A percentile compares a stretch with the other conserved stretches of the same genome.
Evolutionary conservation across 2,329 filamentous ascomycete species (phyloP).

Genomic region (Alternaria triticimaculans): DNA sequence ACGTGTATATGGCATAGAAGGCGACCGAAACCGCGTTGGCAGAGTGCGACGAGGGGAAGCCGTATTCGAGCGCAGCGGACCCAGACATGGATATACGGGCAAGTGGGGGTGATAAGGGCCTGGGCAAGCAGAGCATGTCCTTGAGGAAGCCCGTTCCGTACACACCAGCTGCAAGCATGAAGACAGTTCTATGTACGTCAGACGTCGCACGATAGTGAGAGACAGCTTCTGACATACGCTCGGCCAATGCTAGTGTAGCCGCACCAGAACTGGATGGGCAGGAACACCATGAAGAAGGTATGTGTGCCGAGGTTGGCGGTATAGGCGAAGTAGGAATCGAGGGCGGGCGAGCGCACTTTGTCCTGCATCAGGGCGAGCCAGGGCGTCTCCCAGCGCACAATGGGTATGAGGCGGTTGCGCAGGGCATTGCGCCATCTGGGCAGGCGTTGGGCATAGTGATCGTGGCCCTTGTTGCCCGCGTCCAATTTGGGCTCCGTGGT

Average conservation of each 20-base stretch:
- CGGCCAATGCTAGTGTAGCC: slow-evolving; percentile 84
- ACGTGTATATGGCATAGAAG: slow-evolving; percentile 76
- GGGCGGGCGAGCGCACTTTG: slow-evolving; percentile 76
- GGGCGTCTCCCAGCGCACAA: slow-evolving; percentile 93
- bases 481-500: slow-evolving; percentile 53
- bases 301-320: slow-evolving; percentile 96
- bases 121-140: slow-evolving; percentile 89
- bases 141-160: slow-evolving; percentile 86
- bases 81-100: slow-evolving; percentile 97
- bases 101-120: slow-evolving; percentile 88
- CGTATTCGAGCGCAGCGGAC: slow-evolving; percentile 92
- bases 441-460: slow-evolving; percentile 78
- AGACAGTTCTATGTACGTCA: slow-evolving; percentile 47
- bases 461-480: slow-evolving; percentile 79
- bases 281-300: slow-evolving; percentile 96
- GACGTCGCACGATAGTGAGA: slow-evolving; percentile 10
- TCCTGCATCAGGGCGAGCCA: slow-evolving; percentile 89
- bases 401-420: slow-evolving; percentile 80
- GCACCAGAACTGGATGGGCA: slow-evolving; percentile 97
- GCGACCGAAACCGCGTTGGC: slow-evolving; percentile 96
- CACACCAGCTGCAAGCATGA: slow-evolving; percentile 72
- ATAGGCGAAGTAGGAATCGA: slow-evolving; percentile 96
- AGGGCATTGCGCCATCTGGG: slow-evolving; percentile 87
- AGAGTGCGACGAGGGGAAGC: slow-evolving; percentile 95
- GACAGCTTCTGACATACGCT: slow-evolving; percentile 66